These are phyloP conservation scores for Aspergillus sp. DNA, from an alignment of 2,329 filamentous ascomycete species.

Conservation along the genomic window DNA sequence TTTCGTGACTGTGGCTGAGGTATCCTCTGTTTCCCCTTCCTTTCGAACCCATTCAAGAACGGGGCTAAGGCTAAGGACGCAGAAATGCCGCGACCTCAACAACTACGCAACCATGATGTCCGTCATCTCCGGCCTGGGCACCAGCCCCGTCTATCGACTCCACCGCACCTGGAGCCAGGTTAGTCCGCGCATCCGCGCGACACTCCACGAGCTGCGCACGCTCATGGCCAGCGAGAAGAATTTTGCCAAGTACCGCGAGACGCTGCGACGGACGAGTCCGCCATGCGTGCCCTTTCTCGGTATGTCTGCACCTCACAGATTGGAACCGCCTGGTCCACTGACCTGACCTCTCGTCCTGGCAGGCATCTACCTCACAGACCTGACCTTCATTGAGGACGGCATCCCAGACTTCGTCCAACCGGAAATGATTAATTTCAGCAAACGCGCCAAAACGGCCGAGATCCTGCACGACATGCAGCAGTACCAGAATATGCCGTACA, in stretches of 20 bases:
- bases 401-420: conserved; percentile 91
- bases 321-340: neutral
- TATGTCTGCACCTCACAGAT: conserved; percentile 40
- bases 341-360: neutral
- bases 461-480: conserved; percentile 65
- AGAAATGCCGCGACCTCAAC: conserved; percentile 87
- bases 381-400: conserved; percentile 95
- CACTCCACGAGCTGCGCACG: conserved; percentile 79
- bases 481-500: conserved; percentile 90
- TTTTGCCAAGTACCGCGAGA: conserved; percentile 60
- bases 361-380: conserved; percentile 91
- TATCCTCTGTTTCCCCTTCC: conserved; percentile 37
- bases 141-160: conserved; percentile 85
- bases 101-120: conserved; percentile 95
- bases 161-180: conserved; percentile 91
- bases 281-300: conserved; percentile 97
- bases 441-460: conserved; percentile 18
- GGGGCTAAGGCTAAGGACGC: neutral
- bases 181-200: conserved; percentile 70
- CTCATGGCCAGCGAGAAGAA: conserved; percentile 94
- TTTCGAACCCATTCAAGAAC: too few species aligned
- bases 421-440: conserved; percentile 63
- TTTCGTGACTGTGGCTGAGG: conserved; percentile 87
- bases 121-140: conserved; percentile 88
- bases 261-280: conserved; percentile 80